Evolutionary conservation across 2,329 filamentous ascomycete species (phyloP).

Genomic region (Phyllosticta capitalensis): DNA sequence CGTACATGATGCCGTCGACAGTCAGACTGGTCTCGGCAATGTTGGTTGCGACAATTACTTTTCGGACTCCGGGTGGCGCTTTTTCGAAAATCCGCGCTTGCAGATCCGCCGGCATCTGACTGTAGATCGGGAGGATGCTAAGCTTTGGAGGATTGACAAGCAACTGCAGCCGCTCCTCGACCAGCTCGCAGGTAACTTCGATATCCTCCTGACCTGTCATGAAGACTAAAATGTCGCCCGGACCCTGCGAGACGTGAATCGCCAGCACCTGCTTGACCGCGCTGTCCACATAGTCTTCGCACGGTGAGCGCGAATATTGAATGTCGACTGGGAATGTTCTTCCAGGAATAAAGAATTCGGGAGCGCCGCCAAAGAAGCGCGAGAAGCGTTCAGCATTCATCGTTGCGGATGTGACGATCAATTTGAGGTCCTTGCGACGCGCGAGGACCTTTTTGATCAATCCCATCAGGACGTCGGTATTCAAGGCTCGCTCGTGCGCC

Average conservation of each 20-base stretch:
- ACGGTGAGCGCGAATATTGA: slow-evolving; percentile 87
- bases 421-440: slow-evolving; percentile 78
- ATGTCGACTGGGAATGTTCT: slow-evolving; percentile 95
- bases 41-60: slow-evolving; percentile 97
- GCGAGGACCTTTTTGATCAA: slow-evolving; percentile 95
- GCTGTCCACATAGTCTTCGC: slow-evolving; percentile 95
- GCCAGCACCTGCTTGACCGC: slow-evolving; percentile 92
- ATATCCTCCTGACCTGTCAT: slow-evolving; percentile 99
- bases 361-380: slow-evolving; percentile 89
- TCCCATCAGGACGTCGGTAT: slow-evolving; percentile 96
- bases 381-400: slow-evolving; percentile 98
- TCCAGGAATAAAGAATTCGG: slow-evolving; percentile 92
- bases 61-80: slow-evolving; percentile 80
- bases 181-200: slow-evolving; percentile 86
- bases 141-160: slow-evolving; percentile 93
- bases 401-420: slow-evolving; percentile 95
- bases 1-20: slow-evolving; percentile 98
- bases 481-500: slow-evolving; percentile 90
- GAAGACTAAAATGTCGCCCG: slow-evolving; percentile 92
- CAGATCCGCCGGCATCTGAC: slow-evolving; percentile 96
- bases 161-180: slow-evolving; percentile 76
- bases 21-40: slow-evolving; percentile 97
- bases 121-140: slow-evolving; percentile 94
- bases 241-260: slow-evolving; percentile 90
- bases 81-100: slow-evolving; percentile 97